phyloP scores from a whole-genome alignment of 2,329 filamentous ascomycete genomes.

The Phyllosticta citrichinensis region DNA sequence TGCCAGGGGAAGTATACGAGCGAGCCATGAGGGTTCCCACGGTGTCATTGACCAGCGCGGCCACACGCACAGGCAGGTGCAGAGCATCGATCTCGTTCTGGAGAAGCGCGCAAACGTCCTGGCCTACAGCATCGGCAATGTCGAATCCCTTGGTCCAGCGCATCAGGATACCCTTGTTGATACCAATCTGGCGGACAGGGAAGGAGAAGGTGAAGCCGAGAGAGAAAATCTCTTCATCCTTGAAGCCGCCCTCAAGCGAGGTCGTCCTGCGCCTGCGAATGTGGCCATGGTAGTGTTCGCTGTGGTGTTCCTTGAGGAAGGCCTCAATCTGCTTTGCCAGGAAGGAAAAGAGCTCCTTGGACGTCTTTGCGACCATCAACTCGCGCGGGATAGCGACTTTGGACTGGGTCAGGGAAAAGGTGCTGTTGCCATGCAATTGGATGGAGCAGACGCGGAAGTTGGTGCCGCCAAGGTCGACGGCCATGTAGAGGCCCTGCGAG shows the following conservation, averaged over 20 bases:
- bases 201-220: conserved; percentile 99
- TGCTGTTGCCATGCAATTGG: conserved; percentile 84
- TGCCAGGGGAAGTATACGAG: conserved; percentile 85
- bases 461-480: conserved; percentile 94
- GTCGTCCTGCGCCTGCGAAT: conserved; percentile 53
- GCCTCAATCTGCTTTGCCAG: conserved; percentile 83
- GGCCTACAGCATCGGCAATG: conserved; percentile 84
- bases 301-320: conserved; percentile 81
- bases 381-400: conserved; percentile 86
- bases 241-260: conserved; percentile 48
- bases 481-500: conserved; percentile 76
- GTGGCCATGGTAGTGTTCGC: conserved; percentile 71
- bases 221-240: conserved; percentile 73
- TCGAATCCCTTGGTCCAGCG: conserved; percentile 99
- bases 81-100: conserved; percentile 84
- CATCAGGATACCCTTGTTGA: conserved; percentile 90
- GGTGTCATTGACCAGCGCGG: conserved; percentile 92
- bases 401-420: conserved; percentile 84
- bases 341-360: conserved; percentile 82
- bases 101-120: conserved; percentile 86
- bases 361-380: conserved; percentile 80
- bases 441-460: conserved; percentile 98
- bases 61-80: conserved; percentile 81
- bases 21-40: conserved; percentile 96
- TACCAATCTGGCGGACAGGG: conserved; percentile 84